phyloP scores from a whole-genome alignment of 192 early-diverging fungal species.

The Spizellomyces punctatus region DNA sequence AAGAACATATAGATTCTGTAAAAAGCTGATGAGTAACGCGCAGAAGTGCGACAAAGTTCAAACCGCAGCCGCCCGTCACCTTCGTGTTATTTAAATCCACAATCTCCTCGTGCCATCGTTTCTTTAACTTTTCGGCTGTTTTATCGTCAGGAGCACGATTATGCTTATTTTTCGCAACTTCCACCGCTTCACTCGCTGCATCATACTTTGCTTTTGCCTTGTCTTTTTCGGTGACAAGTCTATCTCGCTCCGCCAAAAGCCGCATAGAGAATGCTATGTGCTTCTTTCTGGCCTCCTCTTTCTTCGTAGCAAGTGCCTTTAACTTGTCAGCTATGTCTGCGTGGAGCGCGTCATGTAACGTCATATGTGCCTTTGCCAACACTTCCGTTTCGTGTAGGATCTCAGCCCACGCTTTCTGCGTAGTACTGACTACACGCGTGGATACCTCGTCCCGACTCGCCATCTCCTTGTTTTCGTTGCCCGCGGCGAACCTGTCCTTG shows the following conservation, averaged over 20 bases:
- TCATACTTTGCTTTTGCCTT: slow-evolving; percentile 67
- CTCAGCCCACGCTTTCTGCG: slow-evolving; percentile 58
- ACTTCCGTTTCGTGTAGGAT: slow-evolving; percentile 62
- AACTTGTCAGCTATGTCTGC: slow-evolving; percentile 54
- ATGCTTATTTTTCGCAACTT: slow-evolving; percentile 56
- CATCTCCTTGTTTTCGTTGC: too few relatives aligned
- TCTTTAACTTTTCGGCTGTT: slow-evolving; percentile 53
- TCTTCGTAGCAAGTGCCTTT: slow-evolving; percentile 54
- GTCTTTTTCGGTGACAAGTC: slow-evolving; percentile 61
- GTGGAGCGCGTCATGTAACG: slow-evolving; percentile 57
- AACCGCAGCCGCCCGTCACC: slow-evolving; percentile 1
- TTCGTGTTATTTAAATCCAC: slow-evolving; percentile 69
- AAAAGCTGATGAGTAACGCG: not conserved
- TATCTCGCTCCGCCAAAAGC: slow-evolving; percentile 61
- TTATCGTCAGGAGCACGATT: slow-evolving; percentile 64
- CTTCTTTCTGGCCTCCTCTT: slow-evolving; percentile 75
- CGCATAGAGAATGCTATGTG: slow-evolving; percentile 68
- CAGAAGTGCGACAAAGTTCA: not conserved
- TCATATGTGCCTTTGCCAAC: slow-evolving; percentile 49
- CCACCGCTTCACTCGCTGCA: slow-evolving; percentile 65
- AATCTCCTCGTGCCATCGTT: slow-evolving; percentile 56
- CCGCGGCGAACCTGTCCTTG: too few relatives aligned
- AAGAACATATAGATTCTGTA: slow-evolving; percentile 71
- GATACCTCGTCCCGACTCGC: too few relatives aligned
- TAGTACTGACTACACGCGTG: slow-evolving; percentile 43